These are phyloP conservation scores for Bretschneidera sinensis DNA, from an alignment of 345 rosid genomes.

Conservation along the genomic window DNA sequence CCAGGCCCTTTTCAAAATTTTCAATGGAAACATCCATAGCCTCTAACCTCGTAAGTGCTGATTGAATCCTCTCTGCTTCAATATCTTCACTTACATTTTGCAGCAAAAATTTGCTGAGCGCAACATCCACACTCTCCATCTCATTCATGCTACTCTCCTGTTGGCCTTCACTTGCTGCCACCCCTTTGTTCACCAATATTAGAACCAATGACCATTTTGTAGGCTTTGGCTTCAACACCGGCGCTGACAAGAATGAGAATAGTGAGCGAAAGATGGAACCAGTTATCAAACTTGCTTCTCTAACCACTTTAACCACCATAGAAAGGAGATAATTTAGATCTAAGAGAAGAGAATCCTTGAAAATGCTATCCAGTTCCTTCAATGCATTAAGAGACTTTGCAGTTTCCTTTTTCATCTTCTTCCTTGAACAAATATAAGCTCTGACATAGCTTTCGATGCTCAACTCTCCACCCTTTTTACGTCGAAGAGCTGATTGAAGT, in stretches of 20 bases:
- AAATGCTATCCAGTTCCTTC: constrained; percentile 30
- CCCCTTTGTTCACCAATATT: constrained; percentile 36
- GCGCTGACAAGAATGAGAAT: constrained; percentile 34
- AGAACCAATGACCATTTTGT: constrained; percentile 41
- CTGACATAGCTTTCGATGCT: constrained; percentile 31
- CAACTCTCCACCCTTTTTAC: constrained; percentile 44
- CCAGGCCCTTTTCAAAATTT: constrained; percentile 50
- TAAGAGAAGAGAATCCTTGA: constrained; percentile 12
- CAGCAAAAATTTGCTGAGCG: constrained; percentile 23
- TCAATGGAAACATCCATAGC: constrained; percentile 37
- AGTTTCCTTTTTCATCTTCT: constrained; percentile 44
- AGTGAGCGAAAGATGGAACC: constrained; percentile 35
- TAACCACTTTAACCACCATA: constrained; percentile 24
- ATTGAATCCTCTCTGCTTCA: constrained; percentile 28
- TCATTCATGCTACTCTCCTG: constrained; percentile 29
- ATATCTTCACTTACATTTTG: constrained; percentile 21
- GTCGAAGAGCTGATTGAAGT: constrained; percentile 54
- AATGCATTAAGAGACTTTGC: constrained; percentile 28
- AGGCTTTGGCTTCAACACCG: constrained; percentile 28
- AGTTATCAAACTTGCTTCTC: constrained; percentile 37
- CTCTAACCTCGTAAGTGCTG: constrained; percentile 34
- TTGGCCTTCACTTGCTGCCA: constrained; percentile 14
- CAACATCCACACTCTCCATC: constrained; percentile 46
- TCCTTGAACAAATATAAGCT: constrained; percentile 35
- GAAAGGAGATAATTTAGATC: constrained; percentile 18